These are phyloP conservation scores for Aegilops speltoides DNA, from an alignment of 176 grass and related monocot genomes.

Conservation along the genomic window DNA sequence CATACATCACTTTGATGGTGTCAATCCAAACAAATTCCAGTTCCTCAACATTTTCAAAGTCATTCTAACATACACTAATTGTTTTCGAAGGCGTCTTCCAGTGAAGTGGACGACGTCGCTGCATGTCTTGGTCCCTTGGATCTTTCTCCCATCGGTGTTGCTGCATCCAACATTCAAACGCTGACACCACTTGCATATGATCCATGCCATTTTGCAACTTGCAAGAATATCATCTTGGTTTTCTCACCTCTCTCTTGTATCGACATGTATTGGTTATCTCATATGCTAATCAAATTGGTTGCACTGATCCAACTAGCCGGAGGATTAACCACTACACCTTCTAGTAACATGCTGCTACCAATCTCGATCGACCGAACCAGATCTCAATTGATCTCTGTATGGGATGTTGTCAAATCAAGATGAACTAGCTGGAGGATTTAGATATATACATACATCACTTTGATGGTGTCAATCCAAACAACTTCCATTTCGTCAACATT, in stretches of 20 bases:
- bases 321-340: too few relatives aligned
- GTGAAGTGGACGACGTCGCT: too few relatives aligned
- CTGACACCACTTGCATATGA: neutral
- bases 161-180: neutral
- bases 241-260: neutral
- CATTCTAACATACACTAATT: neutral
- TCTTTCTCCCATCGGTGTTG: too few relatives aligned
- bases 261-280: neutral
- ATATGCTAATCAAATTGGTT: neutral
- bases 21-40: neutral
- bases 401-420: too few relatives aligned
- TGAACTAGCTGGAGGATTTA: too few relatives aligned
- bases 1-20: neutral
- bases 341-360: too few relatives aligned
- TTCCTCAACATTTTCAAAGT: neutral
- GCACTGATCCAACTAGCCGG: too few relatives aligned
- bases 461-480: neutral
- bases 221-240: neutral
- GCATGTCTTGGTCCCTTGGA: too few relatives aligned
- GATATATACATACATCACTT: neutral
- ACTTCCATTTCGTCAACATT: neutral
- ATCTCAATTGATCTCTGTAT: too few relatives aligned
- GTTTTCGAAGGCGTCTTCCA: neutral
- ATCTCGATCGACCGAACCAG: too few relatives aligned
- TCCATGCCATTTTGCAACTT: neutral